Evolutionary conservation across 306 rosid species (phyloP).

Genomic region (Psophocarpus tetragonolobus): DNA sequence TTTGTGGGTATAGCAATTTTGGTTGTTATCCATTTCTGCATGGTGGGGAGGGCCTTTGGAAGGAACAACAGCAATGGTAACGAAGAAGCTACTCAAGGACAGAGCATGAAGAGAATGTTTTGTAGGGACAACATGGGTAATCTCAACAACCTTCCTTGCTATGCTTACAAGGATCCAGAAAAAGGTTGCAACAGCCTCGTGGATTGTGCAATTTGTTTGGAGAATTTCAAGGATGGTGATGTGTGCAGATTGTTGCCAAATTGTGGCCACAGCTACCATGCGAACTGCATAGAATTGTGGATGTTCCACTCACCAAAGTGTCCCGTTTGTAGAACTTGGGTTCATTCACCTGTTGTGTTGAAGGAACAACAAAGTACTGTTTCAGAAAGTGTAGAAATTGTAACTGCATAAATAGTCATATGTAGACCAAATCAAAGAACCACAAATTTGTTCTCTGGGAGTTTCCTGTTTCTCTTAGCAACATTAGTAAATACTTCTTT

Average conservation of each 20-base stretch:
- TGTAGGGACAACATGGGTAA: constrained; percentile 32
- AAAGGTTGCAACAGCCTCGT: constrained; percentile 31
- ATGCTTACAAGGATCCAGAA: constrained; percentile 33
- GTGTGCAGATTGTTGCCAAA: constrained; percentile 58
- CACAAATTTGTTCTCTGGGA: not conserved
- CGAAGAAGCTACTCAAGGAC: not conserved
- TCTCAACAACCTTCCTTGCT: constrained; percentile 62
- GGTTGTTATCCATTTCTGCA: constrained; percentile 57
- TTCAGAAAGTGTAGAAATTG: constrained; percentile 27
- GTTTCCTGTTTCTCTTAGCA: not conserved
- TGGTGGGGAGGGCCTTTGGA: constrained; percentile 54
- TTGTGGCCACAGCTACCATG: constrained; percentile 63
- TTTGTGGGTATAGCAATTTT: constrained; percentile 64
- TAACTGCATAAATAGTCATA: too few relatives aligned
- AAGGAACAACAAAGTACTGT: not conserved
- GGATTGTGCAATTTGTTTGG: constrained; percentile 72
- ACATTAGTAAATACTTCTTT: not conserved
- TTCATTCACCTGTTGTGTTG: not conserved
- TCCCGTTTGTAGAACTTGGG: constrained; percentile 60
- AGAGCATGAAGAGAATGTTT: constrained; percentile 29
- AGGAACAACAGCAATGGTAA: not conserved
- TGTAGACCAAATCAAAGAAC: too few relatives aligned
- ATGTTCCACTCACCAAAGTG: constrained; percentile 57
- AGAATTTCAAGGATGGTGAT: constrained; percentile 61
- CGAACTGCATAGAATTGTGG: constrained; percentile 64